Percentiles rank a stretch among this genome's conserved stretches.
Evolutionary conservation across 345 rosid species (phyloP).

Genomic region (Schrenkiella parvula): DNA sequence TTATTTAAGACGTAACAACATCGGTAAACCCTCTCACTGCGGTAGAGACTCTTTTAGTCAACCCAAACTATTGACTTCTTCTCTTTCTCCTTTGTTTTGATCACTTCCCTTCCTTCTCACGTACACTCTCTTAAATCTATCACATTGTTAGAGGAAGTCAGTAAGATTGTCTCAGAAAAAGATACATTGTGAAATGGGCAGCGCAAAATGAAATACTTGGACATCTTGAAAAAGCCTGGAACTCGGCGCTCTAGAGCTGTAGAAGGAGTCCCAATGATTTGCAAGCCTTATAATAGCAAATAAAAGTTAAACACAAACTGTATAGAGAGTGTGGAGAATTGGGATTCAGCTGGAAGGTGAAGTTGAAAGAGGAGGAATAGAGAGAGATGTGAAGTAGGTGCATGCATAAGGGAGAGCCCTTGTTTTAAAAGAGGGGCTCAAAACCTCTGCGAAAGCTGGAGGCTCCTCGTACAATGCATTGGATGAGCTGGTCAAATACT

Average conservation of each 20-base stretch:
- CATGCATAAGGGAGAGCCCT: too few relatives aligned
- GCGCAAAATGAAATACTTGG: slow-evolving; percentile 45
- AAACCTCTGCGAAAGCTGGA: neutral
- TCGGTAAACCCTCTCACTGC: too few relatives aligned
- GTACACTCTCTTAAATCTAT: too few relatives aligned
- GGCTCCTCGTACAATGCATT: neutral
- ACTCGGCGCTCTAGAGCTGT: slow-evolving; percentile 27
- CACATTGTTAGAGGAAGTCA: slow-evolving; percentile 29
- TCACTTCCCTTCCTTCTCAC: too few relatives aligned
- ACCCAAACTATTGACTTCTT: too few relatives aligned
- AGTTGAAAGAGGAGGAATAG: too few relatives aligned
- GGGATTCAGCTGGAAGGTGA: too few relatives aligned
- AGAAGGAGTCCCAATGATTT: slow-evolving; percentile 35
- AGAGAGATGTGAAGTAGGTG: too few relatives aligned
- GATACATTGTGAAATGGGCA: slow-evolving; percentile 53
- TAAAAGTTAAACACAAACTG: slow-evolving; percentile 28
- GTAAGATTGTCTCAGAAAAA: slow-evolving; percentile 28
- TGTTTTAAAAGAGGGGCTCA: too few relatives aligned
- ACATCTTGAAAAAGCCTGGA: slow-evolving; percentile 43
- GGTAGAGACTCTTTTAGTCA: too few relatives aligned
- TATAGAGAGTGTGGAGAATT: slow-evolving; percentile 12
- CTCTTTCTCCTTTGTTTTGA: too few relatives aligned
- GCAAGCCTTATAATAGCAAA: slow-evolving; percentile 25
- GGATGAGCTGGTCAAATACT: neutral
- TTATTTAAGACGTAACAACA: too few relatives aligned